Conservation (phyloP, 768 basidiomycete genomes). For the Hysterangium stoloniferum region DNA sequence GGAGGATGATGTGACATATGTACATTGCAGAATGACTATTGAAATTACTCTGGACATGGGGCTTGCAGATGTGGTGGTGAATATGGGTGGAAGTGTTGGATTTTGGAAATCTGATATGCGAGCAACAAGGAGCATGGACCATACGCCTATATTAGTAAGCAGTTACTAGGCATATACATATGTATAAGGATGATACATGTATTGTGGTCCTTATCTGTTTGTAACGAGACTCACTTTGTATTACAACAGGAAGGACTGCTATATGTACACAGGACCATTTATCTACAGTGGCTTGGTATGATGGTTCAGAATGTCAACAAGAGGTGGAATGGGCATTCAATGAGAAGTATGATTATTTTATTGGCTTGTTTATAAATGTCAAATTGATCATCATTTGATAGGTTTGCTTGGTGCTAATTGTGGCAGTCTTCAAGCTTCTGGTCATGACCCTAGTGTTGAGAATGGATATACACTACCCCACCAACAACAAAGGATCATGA, state of each 20-base stretch:
- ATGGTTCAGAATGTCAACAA: constrained; percentile 26
- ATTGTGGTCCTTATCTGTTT: too few relatives aligned
- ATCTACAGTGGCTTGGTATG: constrained; percentile 44
- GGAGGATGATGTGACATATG: not conserved
- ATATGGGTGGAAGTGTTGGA: constrained; percentile 30
- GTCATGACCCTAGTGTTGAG: too few relatives aligned
- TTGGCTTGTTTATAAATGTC: not conserved
- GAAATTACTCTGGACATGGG: constrained; percentile 23
- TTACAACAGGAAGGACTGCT: constrained; percentile 19
- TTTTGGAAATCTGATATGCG: too few relatives aligned
- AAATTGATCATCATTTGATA: constrained; percentile 12
- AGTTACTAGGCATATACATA: too few relatives aligned
- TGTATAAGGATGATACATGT: too few relatives aligned
- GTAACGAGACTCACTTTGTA: too few relatives aligned
- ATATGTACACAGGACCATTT: constrained; percentile 32
- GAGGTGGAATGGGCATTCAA: constrained; percentile 42
- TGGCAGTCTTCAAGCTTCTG: too few relatives aligned
- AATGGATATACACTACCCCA: too few relatives aligned
- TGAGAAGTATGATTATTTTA: constrained; percentile 31
- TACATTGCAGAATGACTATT: constrained; percentile 2
- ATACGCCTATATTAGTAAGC: too few relatives aligned
- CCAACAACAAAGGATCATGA: too few relatives aligned
- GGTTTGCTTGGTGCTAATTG: constrained; percentile 38
- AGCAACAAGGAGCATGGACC: too few relatives aligned
- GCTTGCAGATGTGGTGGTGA: constrained; percentile 22